A percentile compares a stretch with the other conserved stretches of the same genome.
These are phyloP conservation scores for Rubia peregrina DNA, from an alignment of 305 asterid genomes.

Conservation along the genomic window DNA sequence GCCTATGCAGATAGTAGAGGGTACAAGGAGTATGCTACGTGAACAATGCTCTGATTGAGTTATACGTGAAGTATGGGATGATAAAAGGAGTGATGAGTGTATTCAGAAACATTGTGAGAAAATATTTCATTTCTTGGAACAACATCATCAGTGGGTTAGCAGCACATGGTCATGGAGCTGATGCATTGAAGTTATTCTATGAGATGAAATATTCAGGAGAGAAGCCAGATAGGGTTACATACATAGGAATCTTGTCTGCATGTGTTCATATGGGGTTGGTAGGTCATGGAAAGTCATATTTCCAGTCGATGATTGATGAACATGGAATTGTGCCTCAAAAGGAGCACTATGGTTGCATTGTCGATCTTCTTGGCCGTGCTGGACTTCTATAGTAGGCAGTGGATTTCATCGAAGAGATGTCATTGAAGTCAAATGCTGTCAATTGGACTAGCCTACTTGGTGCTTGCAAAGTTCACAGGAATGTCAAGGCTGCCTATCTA, in stretches of 20 bases:
- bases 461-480: conserved; percentile 60
- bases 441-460: conserved; percentile 74
- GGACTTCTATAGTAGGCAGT: conserved; percentile 67
- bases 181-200: conserved; percentile 43
- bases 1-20: conserved; percentile 41
- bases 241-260: conserved; percentile 57
- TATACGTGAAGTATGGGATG: conserved; percentile 78
- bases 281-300: conserved; percentile 45
- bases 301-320: conserved; percentile 41
- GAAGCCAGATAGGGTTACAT: conserved; percentile 67
- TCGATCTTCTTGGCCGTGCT: conserved; percentile 60
- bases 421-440: conserved; percentile 49
- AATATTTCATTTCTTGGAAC: conserved; percentile 77
- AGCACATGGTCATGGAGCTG: conserved; percentile 64
- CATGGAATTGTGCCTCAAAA: conserved; percentile 46
- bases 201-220: conserved; percentile 48
- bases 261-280: conserved; percentile 81
- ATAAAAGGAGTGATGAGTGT: conserved; percentile 42
- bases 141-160: conserved; percentile 75
- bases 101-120: conserved; percentile 43
- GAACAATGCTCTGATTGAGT: conserved; percentile 61
- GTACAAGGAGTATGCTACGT: conserved; percentile 40
- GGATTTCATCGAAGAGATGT: conserved; percentile 60
- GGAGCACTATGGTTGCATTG: conserved; percentile 84
- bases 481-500: conserved; percentile 49